A percentile compares a stretch with the other conserved stretches of the same genome.
Evolutionary conservation across 345 rosid species (phyloP).

Genomic region (Tarenaya hassleriana): DNA sequence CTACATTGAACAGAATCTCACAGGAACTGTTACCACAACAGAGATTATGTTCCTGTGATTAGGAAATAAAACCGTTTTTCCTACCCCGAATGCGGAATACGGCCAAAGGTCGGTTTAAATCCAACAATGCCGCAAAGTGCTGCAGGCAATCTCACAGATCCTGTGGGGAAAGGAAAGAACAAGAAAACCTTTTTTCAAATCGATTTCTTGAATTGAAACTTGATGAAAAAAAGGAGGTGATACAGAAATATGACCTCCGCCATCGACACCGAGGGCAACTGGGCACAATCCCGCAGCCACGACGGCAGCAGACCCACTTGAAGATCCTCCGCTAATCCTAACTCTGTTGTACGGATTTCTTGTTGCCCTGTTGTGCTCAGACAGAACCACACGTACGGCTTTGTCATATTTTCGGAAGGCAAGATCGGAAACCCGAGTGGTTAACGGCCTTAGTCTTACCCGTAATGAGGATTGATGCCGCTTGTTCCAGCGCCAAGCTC

Average conservation of each 20-base stretch:
- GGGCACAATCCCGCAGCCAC: constrained; percentile 75
- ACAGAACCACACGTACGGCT: neutral
- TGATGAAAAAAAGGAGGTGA: neutral
- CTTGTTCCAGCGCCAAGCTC: constrained; percentile 81
- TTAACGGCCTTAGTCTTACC: constrained; percentile 25
- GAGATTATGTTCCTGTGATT: no score
- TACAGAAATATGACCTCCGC: constrained; percentile 49
- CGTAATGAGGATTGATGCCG: constrained; percentile 76
- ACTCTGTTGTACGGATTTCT: constrained; percentile 52
- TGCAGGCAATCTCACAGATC: constrained; percentile 73
- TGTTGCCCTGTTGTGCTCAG: constrained; percentile 30
- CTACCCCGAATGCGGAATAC: constrained; percentile 57
- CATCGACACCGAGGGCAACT: constrained; percentile 73
- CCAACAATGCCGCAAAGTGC: constrained; percentile 76
- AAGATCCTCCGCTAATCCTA: constrained; percentile 61
- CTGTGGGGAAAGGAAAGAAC: constrained; percentile 15
- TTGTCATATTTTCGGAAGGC: neutral
- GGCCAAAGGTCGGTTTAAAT: constrained; percentile 65
- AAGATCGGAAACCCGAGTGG: neutral
- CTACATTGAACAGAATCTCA: constrained; percentile 26
- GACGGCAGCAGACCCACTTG: constrained; percentile 75
- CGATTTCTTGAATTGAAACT: neutral
- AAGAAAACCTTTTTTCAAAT: neutral
- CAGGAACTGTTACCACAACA: no score
- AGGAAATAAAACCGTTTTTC: neutral